These are phyloP conservation scores for Hibiscus trionum DNA, from an alignment of 345 rosid species.

Conservation along the genomic window DNA sequence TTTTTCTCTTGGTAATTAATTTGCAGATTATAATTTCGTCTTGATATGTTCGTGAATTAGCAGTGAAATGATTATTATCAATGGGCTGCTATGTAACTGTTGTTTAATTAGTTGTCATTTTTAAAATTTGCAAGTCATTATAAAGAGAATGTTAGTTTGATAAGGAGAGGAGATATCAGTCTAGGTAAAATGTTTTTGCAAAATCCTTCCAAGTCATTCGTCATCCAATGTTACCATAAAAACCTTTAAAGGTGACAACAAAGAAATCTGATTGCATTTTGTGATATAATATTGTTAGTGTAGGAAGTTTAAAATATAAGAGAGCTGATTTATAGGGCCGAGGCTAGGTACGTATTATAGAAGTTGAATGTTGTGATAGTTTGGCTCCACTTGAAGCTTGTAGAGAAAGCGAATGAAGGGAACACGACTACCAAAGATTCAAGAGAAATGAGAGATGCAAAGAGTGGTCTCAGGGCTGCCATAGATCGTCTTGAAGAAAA, in stretches of 20 bases:
- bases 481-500: conserved; percentile 73
- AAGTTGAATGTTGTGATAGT: conserved; percentile 30
- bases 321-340: conserved; percentile 49
- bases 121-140: neutral
- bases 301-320: neutral
- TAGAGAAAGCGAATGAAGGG: conserved; percentile 79
- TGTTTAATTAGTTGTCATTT: neutral
- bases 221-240: neutral
- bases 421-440: conserved; percentile 12
- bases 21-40: neutral
- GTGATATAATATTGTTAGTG: neutral
- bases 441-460: conserved; percentile 28
- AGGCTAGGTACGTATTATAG: neutral
- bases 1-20: conserved; percentile 63
- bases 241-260: neutral
- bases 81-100: conserved; percentile 26
- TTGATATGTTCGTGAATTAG: neutral
- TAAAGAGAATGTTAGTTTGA: neutral
- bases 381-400: conserved; percentile 80
- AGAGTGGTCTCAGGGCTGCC: conserved; percentile 68
- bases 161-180: neutral
- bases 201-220: neutral
- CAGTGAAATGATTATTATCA: neutral
- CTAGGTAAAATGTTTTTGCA: too few species aligned
- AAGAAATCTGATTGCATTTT: neutral